These are phyloP conservation scores for Peniophora sp. DNA, from an alignment of 1,284 basidiomycete species.

Conservation along the genomic window DNA sequence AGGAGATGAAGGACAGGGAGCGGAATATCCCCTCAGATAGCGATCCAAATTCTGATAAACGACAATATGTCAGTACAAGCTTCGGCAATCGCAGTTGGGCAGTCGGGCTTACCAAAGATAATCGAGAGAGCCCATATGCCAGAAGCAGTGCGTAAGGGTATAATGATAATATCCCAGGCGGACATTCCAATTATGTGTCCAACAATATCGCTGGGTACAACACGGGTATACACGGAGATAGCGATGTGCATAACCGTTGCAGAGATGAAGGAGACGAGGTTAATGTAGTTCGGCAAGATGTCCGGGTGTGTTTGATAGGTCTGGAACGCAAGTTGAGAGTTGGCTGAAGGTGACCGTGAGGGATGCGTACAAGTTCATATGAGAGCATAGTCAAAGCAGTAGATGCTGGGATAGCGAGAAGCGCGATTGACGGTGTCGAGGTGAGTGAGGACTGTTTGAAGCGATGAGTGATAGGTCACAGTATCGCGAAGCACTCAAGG, in stretches of 20 bases:
- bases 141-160: not conserved
- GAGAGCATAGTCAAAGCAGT: conserved; percentile 2
- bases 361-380: not conserved
- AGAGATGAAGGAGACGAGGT: conserved; percentile 8
- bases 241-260: conserved; percentile 9
- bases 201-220: conserved; percentile 3
- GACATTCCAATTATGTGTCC: conserved; percentile 2
- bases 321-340: conserved; percentile 1
- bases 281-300: conserved; percentile 3
- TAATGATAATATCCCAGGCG: not conserved
- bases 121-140: not conserved
- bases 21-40: too few relatives aligned
- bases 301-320: conserved; percentile 6
- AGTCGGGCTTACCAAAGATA: not conserved
- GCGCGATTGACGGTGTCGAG: not conserved
- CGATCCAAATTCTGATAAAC: too few relatives aligned
- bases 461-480: not conserved
- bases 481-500: conserved; percentile 1
- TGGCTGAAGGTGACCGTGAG: not conserved
- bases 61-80: too few relatives aligned
- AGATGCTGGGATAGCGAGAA: conserved; percentile 1
- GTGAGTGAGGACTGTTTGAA: not conserved
- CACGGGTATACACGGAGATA: not conserved
- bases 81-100: too few relatives aligned
- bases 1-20: too few relatives aligned